Base-by-base conservation (phyloP, 2,329 filamentous ascomycete genomes). In the Clarireedia monteithiana region DNA sequence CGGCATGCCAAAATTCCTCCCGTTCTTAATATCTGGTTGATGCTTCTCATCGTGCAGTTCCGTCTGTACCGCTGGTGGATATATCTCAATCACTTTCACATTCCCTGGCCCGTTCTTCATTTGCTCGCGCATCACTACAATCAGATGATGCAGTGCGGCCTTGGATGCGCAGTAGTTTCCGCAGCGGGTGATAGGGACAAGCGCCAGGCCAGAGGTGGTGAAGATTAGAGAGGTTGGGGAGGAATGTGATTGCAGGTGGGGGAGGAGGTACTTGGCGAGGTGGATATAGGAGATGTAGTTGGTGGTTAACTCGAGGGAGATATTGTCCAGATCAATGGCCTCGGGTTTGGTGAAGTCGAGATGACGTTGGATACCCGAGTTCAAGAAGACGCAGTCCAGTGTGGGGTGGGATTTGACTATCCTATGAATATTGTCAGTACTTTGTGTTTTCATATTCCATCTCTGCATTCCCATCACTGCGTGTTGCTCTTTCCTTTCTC, bases 1-100 rank as follows among this genome's bases (percentile, higher is more conserved):
- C 4, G 77, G 76, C 74, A 82, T 80, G 3, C 77, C 78, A 15
- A 81, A 58, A 9, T 67, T 62, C 2, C 70, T 67, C 3, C 76
- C 76, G 6, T 64, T 62, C 14, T 74, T 69, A 23, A 71, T 55
- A 39, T 75, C 75, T 56, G 75, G 62, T 42, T 63, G 50, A 20
- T 74, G 74, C 59, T 75, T 69, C 58, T 75, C 71, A 54, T 77
- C 72, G 56, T 77, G 74, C 0, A 77, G 58, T 59, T 77, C 75
- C 3, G 73, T 72, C 59, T 68, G 58, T 24, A 70, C 60, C 30
- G 64, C 48, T 48, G 66, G 65, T 54, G 74, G 72, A 4, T 67
- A 71, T 14, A 77, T 58, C 58, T 78, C 73, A 39, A 75, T 67
- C 0, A 77, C 66, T 49, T 70, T 70, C 12, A 75, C 64, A 4